Evolutionary conservation across 116 monocot genomes (phyloP), one percentile per base, ranked within the genome.

Genomic region (Iris pallida): DNA sequence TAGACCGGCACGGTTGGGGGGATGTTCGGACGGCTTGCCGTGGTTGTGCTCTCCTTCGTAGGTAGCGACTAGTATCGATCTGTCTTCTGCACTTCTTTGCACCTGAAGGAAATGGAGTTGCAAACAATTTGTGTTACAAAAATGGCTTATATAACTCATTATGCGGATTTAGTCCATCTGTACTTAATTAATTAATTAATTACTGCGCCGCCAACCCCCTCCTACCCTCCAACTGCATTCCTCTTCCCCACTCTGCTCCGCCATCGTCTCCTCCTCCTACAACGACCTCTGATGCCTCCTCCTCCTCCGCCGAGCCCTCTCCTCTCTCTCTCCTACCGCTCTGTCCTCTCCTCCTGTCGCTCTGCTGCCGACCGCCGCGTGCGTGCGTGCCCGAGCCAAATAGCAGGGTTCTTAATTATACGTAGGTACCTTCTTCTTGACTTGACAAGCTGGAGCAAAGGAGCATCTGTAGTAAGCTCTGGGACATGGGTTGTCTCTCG

Each of bases 31-130:
- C 1, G 63, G 74, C 53, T 66, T 42, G 16, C 43, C 53, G 41
- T 80, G 80, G 70, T 64, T 80, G 75, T 80, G 80, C 70, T 80
- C 71, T 42, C 80, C 80, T 59, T 80, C 80, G 47, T 80, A 80
- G 4, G 75, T 80, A 12, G 80, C 80, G 0, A 75, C 80, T 5
- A 80, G 44, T 45, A 75, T 17, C 4, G 71, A 66, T 3, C 20
- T 18, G 49, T 80, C 75, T 42, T 75, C 80, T 0, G 65, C 75
- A 54, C 75, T 80, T 66, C 80, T 42, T 70, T 80, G 80, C 12
- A 79, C 78, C 76, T 76, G 7, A 16, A 59, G 15, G 14, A 54
- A 13, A n/a, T 54, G 15, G n/a, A 54, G 54, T 14, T 30, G 0
- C 4, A 10, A 13, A 11, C 14, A 52, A 52, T 52, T 52, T 11